phyloP scores from a whole-genome alignment of 345 rosid genomes.

The Citrus medica region DNA sequence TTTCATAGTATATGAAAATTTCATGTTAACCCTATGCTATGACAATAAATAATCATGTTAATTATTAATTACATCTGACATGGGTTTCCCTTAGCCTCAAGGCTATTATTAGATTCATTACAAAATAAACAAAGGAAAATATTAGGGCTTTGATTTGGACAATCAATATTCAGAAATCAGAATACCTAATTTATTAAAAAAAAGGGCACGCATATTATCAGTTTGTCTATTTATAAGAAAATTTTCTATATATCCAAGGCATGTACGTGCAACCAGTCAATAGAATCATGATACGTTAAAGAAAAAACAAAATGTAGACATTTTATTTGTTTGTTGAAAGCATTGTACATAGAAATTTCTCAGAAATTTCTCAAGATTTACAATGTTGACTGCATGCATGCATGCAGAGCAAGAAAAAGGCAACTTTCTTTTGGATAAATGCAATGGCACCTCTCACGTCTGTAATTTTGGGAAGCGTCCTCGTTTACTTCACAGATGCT shows the following conservation, averaged over 20 bases:
- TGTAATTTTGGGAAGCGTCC: constrained; percentile 76
- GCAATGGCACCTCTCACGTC: constrained; percentile 93
- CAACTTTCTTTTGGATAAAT: constrained; percentile 78
- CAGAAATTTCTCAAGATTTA: too few relatives aligned
- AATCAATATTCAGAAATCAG: background rate
- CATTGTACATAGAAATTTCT: too few relatives aligned
- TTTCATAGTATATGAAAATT: background rate
- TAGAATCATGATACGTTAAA: too few relatives aligned
- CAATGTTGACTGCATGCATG: background rate
- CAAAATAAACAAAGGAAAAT: background rate
- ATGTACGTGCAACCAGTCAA: too few relatives aligned
- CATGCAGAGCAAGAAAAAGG: constrained; percentile 69
- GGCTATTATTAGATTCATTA: background rate
- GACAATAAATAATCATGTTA: too few relatives aligned
- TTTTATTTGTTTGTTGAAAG: too few relatives aligned
- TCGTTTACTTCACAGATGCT: constrained; percentile 80
- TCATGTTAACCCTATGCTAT: too few relatives aligned
- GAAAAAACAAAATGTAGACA: too few relatives aligned
- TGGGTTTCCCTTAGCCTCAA: background rate
- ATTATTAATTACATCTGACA: too few relatives aligned
- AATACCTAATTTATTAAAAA: background rate
- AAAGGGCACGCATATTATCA: too few relatives aligned
- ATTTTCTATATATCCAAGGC: too few relatives aligned
- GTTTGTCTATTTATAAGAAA: too few relatives aligned
- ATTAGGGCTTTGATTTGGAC: background rate